These are phyloP conservation scores for Podospora pseudopauciseta DNA, from an alignment of 495 filamentous ascomycete genomes.

Conservation along the genomic window DNA sequence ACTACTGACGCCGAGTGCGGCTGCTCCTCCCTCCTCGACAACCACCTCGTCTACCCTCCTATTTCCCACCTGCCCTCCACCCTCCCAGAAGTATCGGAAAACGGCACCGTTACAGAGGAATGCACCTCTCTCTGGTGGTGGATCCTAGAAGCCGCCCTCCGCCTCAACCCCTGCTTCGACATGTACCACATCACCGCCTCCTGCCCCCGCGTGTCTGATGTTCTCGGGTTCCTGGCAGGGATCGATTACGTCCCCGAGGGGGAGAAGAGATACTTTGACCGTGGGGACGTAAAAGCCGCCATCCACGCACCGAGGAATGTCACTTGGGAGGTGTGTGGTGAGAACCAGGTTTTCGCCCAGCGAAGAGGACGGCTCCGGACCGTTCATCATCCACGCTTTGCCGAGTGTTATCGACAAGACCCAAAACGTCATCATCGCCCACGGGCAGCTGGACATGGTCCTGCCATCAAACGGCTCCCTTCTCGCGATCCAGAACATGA, in stretches of 20 bases:
- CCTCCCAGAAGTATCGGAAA: constrained; percentile 20
- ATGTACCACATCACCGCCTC: constrained; percentile 71
- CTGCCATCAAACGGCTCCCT: constrained; percentile 66
- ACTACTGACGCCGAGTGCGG: constrained; percentile 56
- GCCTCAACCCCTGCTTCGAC: constrained; percentile 77
- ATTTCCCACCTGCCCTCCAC: constrained; percentile 51
- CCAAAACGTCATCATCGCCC: constrained; percentile 64
- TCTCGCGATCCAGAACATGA: constrained; percentile 79
- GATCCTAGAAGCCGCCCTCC: constrained; percentile 30
- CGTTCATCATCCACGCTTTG: constrained; percentile 51
- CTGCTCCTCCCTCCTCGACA: constrained; percentile 58
- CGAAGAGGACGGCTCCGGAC: constrained; percentile 43
- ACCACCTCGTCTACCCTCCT: constrained; percentile 67
- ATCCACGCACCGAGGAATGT: constrained; percentile 61
- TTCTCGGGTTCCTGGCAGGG: constrained; percentile 59
- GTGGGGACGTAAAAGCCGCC: constrained; percentile 68
- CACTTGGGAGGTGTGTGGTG: constrained; percentile 58
- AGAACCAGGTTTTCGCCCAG: constrained; percentile 53
- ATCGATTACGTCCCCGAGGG: constrained; percentile 50
- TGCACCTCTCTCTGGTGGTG: constrained; percentile 20
- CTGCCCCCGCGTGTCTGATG: constrained; percentile 69
- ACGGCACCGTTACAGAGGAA: constrained; percentile 25
- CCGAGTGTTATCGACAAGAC: constrained; percentile 70
- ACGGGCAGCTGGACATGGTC: constrained; percentile 58
- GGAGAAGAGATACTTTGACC: constrained; percentile 70